Evolutionary conservation across 768 basidiomycete species (phyloP), one percentile per base, ranked within the genome.

Genomic region (Russula sp.): DNA sequence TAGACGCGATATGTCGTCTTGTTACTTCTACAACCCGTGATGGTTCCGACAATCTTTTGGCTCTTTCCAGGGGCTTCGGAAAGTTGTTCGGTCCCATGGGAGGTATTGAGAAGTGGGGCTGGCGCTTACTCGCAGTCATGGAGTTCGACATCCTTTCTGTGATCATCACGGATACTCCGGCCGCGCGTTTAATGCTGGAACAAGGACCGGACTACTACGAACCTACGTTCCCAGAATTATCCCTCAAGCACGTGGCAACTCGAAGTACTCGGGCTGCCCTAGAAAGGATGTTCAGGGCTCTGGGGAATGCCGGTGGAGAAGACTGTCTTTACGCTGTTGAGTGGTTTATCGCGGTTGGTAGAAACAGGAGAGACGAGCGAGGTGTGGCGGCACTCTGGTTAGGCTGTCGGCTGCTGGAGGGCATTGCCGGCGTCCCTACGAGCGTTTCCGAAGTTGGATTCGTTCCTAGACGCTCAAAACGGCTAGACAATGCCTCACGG

Each of bases 101-200:
- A 6, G 87, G 89, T 0, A 84, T 97, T 18, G 93, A 97, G 69
- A 86, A 86, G 72, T 98, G 94, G 96, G 91, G 93, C 4, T 94
- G 89, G 88, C 82, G 83, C 53, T 71, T 99, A 4, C 79, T 98
- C 34, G 82, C 84, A 0, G 90, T 88, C n/a, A 75, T 98, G 44
- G 87, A 93, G 67, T 84, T 98, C 61, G 75, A 73, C 3, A 77
- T 78, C 65, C 88, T 81, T n/a, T 73, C 77, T 8, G 72, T 84
- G 55, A 73, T 77, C 6, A 71, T 82, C 11, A 77, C 82, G 14
- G 75, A 77, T 59, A 74, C 78, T 3, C 79, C 84, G 4, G 73
- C 77, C 3, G 81, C 80, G 0, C 84, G 81, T 59, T 74, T 85
- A 22, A 77, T 84, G 73, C 77, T 91, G 11, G 87, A 89, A 70